Percentiles rank a stretch among this genome's conserved stretches.
Evolutionary conservation across 176 grass and related monocot species (phyloP).

Genomic region (Musa beccarii): DNA sequence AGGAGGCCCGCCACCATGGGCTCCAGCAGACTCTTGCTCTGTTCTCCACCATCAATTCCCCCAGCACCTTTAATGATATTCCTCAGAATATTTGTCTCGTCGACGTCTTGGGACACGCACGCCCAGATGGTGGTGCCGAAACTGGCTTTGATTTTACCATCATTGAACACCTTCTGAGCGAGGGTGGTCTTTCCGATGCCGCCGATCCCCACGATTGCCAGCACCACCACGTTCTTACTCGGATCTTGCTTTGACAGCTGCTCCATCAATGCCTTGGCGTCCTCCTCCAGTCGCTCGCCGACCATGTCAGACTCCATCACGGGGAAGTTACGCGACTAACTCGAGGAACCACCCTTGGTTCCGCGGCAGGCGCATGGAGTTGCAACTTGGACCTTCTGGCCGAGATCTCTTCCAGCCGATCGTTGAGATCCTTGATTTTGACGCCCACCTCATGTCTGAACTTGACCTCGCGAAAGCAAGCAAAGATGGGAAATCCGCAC

Average conservation of each 20-base stretch:
- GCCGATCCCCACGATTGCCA: no score
- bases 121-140: neutral
- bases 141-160: no score
- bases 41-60: slow-evolving; percentile 17
- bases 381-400: neutral
- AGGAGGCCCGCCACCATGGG: no score
- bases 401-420: slow-evolving; percentile 10
- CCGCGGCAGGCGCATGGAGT: neutral
- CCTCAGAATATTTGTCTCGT: no score
- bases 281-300: no score
- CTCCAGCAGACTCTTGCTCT: slow-evolving; percentile 20
- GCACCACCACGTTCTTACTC: no score
- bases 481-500: neutral
- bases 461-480: slow-evolving; percentile 4
- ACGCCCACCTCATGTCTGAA: slow-evolving; percentile 3
- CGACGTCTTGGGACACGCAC: slow-evolving; percentile 22
- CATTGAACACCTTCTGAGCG: no score
- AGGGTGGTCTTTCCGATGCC: no score
- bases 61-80: no score
- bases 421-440: slow-evolving; percentile 17
- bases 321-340: neutral
- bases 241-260: no score
- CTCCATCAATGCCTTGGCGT: no score
- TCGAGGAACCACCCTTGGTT: neutral
- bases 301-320: neutral